Base-by-base conservation (phyloP, 306 rosid genomes). In the Quercus variabilis region DNA sequence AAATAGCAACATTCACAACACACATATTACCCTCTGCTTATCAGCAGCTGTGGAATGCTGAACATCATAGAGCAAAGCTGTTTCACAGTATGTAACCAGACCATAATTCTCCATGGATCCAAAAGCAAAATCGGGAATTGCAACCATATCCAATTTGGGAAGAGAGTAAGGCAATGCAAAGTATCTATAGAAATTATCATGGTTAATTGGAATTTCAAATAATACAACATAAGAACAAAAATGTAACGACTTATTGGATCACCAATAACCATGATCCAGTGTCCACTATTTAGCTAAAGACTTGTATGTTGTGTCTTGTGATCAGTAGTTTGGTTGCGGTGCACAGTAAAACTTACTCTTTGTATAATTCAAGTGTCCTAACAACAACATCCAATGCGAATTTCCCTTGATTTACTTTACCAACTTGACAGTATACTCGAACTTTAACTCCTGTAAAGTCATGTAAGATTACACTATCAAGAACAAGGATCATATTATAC, bases 41-140 rank as follows among this genome's bases (percentile, higher is more conserved):
- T 88, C 91, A 33, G 87, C 85, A 80, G 97, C 98, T 65, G 97
- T 94, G 78, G 97, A 92, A 83, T 90, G 88, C 69, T 87, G 93
- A 23, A 91, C 98, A 78, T 94, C 98, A 82, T 86, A 94, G 84
- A 94, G 97, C 83, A 94, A 88, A 87, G 90, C 93, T 72, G 93
- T 90, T 90, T 94, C 98, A 67, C 93, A 89, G 78, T 89, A 92
- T 70, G 98, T 94, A 76, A 94, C 95, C 81, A 94, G 83, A 70
- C 98, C 98, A 87, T 94, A 94, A 80, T 94, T 94, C 86, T 94
- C 98, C 98, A 94, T 94, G 75, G 97, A 97, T 35, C 97, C 97
- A 85, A 92, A 89, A 83, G 98, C 91, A 84, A 95, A 95, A 88
- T 92, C 98, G 77, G 98, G 99, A 71, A 95, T 92, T 25, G 99